A percentile compares a stretch with the other conserved stretches of the same genome.
Evolutionary conservation across 306 rosid genomes (phyloP).

Genomic region (Rosa lucieae): DNA sequence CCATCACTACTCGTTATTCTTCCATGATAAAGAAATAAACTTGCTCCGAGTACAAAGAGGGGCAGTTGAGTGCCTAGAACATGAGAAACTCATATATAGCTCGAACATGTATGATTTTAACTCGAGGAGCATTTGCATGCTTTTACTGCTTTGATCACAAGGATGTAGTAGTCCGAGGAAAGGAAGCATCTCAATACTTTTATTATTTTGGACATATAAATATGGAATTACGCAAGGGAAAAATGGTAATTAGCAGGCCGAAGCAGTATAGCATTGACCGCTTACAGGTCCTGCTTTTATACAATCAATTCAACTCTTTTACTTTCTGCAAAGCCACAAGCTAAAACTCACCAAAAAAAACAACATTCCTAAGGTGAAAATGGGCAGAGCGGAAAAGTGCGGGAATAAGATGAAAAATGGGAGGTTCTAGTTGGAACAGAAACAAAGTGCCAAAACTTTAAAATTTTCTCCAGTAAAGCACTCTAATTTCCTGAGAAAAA

Average conservation of each 20-base stretch:
- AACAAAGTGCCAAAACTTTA: constrained; percentile 5
- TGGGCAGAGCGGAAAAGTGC: constrained; percentile 1
- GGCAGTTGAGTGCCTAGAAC: too few relatives aligned
- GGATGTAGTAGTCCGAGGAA: neutral
- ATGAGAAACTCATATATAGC: neutral
- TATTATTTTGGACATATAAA: constrained; percentile 13
- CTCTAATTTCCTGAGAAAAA: constrained; percentile 15
- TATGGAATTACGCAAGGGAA: neutral
- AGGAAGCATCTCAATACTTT: neutral
- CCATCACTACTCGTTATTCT: too few relatives aligned
- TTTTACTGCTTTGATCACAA: neutral
- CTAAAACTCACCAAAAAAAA: constrained; percentile 15
- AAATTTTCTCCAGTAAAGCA: constrained; percentile 24
- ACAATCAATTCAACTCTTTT: constrained; percentile 21
- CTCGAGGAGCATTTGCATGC: neutral
- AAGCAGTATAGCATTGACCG: constrained; percentile 29
- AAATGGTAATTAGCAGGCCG: constrained; percentile 27
- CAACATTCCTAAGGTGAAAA: constrained; percentile 13
- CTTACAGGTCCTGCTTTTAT: constrained; percentile 41
- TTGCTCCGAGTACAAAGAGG: too few relatives aligned
- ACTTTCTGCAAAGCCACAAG: constrained; percentile 18
- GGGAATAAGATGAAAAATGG: constrained; percentile 1
- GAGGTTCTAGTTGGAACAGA: neutral
- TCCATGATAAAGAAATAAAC: too few relatives aligned
- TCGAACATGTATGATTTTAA: neutral